Evolutionary conservation across 2,329 filamentous ascomycete genomes (phyloP).

Genomic region (Clonostachys solani): DNA sequence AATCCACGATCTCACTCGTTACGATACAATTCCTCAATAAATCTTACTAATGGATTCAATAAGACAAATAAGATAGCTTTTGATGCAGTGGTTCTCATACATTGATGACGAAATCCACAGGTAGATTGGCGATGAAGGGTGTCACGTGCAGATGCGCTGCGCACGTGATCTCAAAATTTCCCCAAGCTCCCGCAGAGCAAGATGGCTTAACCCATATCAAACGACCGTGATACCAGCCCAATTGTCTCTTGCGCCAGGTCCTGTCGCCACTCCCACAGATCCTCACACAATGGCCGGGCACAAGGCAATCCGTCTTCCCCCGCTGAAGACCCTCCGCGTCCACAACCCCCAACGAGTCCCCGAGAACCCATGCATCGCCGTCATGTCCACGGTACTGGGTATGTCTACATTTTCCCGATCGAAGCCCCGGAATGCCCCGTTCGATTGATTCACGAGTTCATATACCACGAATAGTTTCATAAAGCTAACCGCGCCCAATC

Average conservation of each 20-base stretch:
- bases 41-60: too few species aligned
- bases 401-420: constrained; percentile 12
- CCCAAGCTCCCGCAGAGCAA: background rate
- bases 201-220: background rate
- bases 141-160: too few species aligned
- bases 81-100: too few species aligned
- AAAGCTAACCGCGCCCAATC: background rate
- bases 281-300: constrained; percentile 35
- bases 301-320: constrained; percentile 54
- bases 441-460: too few species aligned
- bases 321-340: constrained; percentile 50
- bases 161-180: background rate
- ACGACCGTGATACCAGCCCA: background rate
- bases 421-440: too few species aligned
- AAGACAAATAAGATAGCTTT: too few species aligned
- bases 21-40: too few species aligned
- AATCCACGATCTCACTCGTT: too few species aligned
- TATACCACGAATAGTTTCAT: too few species aligned
- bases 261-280: background rate
- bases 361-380: constrained; percentile 47
- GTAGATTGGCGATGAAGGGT: too few species aligned
- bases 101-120: too few species aligned
- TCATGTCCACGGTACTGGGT: constrained; percentile 57
- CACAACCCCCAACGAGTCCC: constrained; percentile 43
- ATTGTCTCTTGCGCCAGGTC: too few species aligned